Evolutionary conservation across 2,329 filamentous ascomycete genomes (phyloP).

Genomic region (Paraconiothyrium brasiliense): DNA sequence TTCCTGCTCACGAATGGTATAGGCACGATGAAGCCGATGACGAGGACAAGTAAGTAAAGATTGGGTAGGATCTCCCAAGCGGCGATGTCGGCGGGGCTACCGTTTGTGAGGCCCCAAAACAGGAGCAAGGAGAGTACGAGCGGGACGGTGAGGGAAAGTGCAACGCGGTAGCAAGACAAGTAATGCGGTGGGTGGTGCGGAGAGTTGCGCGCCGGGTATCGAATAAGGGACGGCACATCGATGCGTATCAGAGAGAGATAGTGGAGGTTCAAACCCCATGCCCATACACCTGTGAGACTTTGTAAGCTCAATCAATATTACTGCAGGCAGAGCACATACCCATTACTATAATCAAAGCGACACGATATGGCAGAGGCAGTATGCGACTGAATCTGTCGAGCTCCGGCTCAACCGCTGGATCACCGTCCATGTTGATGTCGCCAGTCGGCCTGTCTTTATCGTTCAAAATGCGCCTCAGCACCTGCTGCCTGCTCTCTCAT

Average conservation of each 20-base stretch:
- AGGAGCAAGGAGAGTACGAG: conserved; percentile 76
- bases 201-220: conserved; percentile 80
- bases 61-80: conserved; percentile 88
- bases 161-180: conserved; percentile 85
- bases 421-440: conserved; percentile 70
- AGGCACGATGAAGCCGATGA: conserved; percentile 76
- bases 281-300: conserved; percentile 79
- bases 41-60: conserved; percentile 77
- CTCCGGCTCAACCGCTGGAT: conserved; percentile 71
- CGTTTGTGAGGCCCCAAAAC: conserved; percentile 85
- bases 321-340: conserved; percentile 62
- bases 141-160: conserved; percentile 76
- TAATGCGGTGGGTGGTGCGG: conserved; percentile 78
- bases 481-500: conserved; percentile 24
- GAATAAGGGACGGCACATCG: conserved; percentile 85
- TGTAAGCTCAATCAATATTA: not conserved
- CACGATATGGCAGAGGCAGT: conserved; percentile 88
- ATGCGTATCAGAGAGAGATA: conserved; percentile 82
- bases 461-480: conserved; percentile 32
- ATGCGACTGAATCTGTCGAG: conserved; percentile 88
- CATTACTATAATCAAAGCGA: conserved; percentile 84
- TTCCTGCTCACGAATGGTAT: conserved; percentile 72
- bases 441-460: conserved; percentile 24
- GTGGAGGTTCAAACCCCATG: conserved; percentile 92
- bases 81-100: conserved; percentile 73